Percentiles rank a stretch among this genome's conserved stretches.
Conservation (phyloP, 108 stramenopile genomes). For the Mayamaea pseudoterrestris region DNA sequence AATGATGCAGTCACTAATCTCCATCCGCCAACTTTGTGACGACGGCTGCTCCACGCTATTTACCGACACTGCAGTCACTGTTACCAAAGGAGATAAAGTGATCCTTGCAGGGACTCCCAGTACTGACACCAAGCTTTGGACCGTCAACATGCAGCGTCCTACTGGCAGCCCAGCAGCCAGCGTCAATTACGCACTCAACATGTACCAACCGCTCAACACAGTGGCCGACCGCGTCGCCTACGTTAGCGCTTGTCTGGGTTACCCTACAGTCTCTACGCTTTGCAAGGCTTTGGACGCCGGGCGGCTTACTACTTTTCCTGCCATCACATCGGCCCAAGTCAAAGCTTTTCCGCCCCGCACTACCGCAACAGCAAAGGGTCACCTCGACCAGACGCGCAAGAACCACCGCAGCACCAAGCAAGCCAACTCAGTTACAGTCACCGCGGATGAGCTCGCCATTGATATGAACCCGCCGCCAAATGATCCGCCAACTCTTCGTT, state of each 20-base stretch:
- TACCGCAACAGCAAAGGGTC: constrained; percentile 15
- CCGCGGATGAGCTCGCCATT: background rate
- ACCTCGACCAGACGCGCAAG: constrained; percentile 14
- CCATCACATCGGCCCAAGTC: background rate
- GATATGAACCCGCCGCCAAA: background rate
- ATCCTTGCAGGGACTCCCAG: background rate
- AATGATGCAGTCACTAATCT: background rate
- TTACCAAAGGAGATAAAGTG: background rate
- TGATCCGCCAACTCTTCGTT: background rate
- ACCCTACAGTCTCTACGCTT: constrained; percentile 9
- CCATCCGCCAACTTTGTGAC: background rate
- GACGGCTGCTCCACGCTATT: background rate
- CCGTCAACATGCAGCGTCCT: too few relatives aligned
- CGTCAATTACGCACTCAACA: too few relatives aligned
- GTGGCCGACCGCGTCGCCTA: constrained; percentile 15
- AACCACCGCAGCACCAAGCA: constrained; percentile 12
- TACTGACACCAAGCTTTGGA: too few relatives aligned
- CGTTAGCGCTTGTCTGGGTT: constrained; percentile 12
- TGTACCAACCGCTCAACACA: too few relatives aligned
- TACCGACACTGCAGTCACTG: background rate
- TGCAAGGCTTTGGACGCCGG: constrained; percentile 2
- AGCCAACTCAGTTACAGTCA: too few relatives aligned
- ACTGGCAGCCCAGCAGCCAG: too few relatives aligned
- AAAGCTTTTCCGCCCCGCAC: constrained; percentile 1
- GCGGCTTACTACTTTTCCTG: constrained; percentile 5